Percentiles rank a stretch among this genome's conserved stretches.
These are phyloP conservation scores for Cyclocybe aegerita DNA, from an alignment of 768 basidiomycete genomes.

Conservation along the genomic window DNA sequence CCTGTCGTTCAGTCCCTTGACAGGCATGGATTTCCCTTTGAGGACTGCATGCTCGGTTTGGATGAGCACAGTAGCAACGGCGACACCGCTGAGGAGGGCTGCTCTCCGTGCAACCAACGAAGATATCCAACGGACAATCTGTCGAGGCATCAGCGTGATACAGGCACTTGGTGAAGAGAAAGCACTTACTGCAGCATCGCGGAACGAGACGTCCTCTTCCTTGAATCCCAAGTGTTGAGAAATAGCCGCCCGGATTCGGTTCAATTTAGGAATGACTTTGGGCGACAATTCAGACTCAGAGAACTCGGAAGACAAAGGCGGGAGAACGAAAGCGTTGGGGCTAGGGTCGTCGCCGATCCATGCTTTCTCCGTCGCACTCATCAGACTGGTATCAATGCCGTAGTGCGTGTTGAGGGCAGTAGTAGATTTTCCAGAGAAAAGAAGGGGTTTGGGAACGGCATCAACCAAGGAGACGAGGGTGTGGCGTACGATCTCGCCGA, in stretches of 20 bases:
- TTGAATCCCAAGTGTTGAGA: slow-evolving; percentile 60
- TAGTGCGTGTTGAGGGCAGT: slow-evolving; percentile 81
- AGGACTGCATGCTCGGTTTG: slow-evolving; percentile 75
- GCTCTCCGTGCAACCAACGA: slow-evolving; percentile 80
- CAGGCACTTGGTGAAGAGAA: background rate
- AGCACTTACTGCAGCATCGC: slow-evolving; percentile 52
- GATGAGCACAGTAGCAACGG: slow-evolving; percentile 80
- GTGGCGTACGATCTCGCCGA: slow-evolving; percentile 91
- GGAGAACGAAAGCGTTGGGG: slow-evolving; percentile 28
- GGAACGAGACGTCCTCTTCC: slow-evolving; percentile 51
- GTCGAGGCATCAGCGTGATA: slow-evolving; percentile 13
- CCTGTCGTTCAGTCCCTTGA: slow-evolving; percentile 37
- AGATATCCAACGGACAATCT: slow-evolving; percentile 82
- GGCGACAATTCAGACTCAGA: slow-evolving; percentile 30
- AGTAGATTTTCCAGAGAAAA: slow-evolving; percentile 83
- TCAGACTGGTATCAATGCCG: slow-evolving; percentile 91
- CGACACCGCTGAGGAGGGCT: slow-evolving; percentile 80
- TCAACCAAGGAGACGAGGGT: slow-evolving; percentile 82
- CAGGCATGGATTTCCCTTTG: slow-evolving; percentile 32
- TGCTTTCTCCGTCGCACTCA: slow-evolving; percentile 80
- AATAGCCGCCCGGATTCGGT: slow-evolving; percentile 60
- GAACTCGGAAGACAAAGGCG: slow-evolving; percentile 34
- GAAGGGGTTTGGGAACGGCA: slow-evolving; percentile 62
- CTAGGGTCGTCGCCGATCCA: slow-evolving; percentile 51
- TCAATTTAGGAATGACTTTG: slow-evolving; percentile 37